A percentile compares a stretch with the other conserved stretches of the same genome.
Conservation (phyloP, 345 rosid species). For the Citrus reticulata region DNA sequence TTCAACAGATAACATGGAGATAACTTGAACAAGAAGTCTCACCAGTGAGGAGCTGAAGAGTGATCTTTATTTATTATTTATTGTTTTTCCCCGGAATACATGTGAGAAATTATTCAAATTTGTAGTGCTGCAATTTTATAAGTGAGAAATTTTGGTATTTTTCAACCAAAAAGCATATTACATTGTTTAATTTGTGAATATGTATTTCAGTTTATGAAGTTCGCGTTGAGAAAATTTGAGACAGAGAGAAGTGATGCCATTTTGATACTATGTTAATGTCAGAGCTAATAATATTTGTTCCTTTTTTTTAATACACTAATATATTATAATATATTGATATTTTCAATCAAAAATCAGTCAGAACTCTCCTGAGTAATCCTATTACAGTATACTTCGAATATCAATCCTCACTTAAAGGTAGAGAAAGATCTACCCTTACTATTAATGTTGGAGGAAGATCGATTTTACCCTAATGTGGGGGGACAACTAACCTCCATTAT, state of each 20-base stretch:
- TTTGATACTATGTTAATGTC: not conserved
- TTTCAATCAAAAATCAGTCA: no score
- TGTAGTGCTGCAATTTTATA: not conserved
- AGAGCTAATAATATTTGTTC: no score
- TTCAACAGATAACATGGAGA: not conserved
- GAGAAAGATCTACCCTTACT: no score
- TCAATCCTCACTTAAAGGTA: no score
- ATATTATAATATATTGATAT: no score
- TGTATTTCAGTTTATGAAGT: not conserved
- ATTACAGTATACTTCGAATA: accelerated
- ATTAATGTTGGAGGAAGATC: no score
- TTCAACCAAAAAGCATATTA: not conserved
- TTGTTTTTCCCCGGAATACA: not conserved
- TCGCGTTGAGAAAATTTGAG: not conserved
- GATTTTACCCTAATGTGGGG: no score
- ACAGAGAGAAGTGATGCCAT: not conserved
- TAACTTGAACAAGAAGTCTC: not conserved
- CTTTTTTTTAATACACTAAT: no score
- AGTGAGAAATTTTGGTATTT: not conserved
- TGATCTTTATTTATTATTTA: not conserved
- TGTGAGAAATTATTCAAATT: not conserved
- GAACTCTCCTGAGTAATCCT: accelerated
- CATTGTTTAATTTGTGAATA: not conserved
- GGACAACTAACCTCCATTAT: no score
- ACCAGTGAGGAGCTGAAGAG: not conserved